Base-by-base conservation (phyloP, 2,329 filamentous ascomycete genomes). In the Penicillium glabrum region DNA sequence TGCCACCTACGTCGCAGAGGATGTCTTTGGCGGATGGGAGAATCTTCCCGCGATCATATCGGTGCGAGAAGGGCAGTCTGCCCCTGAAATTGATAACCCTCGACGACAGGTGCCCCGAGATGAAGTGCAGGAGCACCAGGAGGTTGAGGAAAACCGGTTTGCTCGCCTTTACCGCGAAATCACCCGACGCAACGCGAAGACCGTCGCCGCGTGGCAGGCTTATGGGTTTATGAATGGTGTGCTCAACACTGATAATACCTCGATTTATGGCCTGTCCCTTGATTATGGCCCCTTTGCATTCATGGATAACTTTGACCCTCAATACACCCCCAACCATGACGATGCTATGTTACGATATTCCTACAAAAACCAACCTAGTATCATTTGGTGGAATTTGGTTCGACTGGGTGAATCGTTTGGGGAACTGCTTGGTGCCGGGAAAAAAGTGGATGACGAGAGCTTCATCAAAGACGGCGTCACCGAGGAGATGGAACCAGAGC, bases 171-270 rank as follows among this genome's bases (percentile, higher is more conserved):
- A 96, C 73, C 87, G 95, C 35, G 92, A 96, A 68, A 87, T 99
- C 54, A 87, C 87, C 4, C 86, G 91, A 43, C 85, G 90, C 31
- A 99, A 97, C 70, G 95, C 95, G 1, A 81, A 83, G 57, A 96
- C 90, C 0, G 93, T 98, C 2, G 95, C 95, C 11, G 85, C 89
- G 64, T 98, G 95, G 93, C 96, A 99, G 78, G 92, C 91, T 0
- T 98, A 98, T 69, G 95, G 91, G n/a, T 99, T 99, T 78, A 98
- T 96, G 83, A 99, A 99, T 68, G 95, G 95, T 46, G 95, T 99
- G 4, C 80, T 99, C 56, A 99, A 99, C 75, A 98, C 95, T 0
- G 95, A 99, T 72, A 99, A 99, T 73, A 99, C 95, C 0, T 96
- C 92, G 0, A 83, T 99, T 50, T 87, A 87, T 54, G 95, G 95